Conservation (phyloP, 108 stramenopile genomes). For the Nitzschia sp. region DNA sequence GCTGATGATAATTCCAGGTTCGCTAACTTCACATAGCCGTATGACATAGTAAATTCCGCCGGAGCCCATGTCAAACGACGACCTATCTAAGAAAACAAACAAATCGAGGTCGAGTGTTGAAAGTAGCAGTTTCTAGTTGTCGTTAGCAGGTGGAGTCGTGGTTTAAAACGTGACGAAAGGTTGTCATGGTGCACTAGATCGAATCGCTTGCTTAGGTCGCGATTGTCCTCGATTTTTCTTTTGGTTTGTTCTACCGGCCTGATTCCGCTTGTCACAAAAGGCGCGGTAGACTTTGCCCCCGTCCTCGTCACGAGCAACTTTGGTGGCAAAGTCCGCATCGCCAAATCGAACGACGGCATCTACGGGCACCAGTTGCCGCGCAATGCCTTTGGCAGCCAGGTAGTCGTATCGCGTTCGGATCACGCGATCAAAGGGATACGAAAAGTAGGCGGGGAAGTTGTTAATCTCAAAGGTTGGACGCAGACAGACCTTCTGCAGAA, state of each 20-base stretch:
- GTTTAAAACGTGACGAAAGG: too few relatives aligned
- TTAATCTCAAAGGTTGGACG: constrained; percentile 67
- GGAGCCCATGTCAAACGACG: too few relatives aligned
- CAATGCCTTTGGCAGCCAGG: constrained; percentile 56
- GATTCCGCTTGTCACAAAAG: constrained; percentile 30
- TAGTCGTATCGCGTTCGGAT: constrained; percentile 76
- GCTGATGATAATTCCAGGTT: too few relatives aligned
- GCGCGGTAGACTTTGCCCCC: constrained; percentile 52
- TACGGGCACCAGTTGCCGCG: constrained; percentile 51
- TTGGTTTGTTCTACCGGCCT: not conserved
- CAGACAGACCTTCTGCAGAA: constrained; percentile 50
- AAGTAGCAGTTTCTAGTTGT: too few relatives aligned
- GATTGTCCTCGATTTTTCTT: not conserved
- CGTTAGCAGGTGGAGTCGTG: too few relatives aligned
- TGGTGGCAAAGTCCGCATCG: constrained; percentile 72
- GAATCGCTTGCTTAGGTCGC: not conserved
- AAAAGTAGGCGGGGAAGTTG: constrained; percentile 81
- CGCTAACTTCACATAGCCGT: too few relatives aligned
- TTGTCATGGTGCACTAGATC: too few relatives aligned
- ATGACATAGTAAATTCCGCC: too few relatives aligned
- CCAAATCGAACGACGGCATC: constrained; percentile 75
- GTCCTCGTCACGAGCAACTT: constrained; percentile 63
- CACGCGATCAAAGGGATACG: constrained; percentile 76
- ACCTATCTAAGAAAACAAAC: too few relatives aligned
- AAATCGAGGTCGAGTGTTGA: too few relatives aligned